A percentile compares a stretch with the other conserved stretches of the same genome.
Conservation (phyloP, 495 filamentous ascomycete species). For the Darksidea phi region DNA sequence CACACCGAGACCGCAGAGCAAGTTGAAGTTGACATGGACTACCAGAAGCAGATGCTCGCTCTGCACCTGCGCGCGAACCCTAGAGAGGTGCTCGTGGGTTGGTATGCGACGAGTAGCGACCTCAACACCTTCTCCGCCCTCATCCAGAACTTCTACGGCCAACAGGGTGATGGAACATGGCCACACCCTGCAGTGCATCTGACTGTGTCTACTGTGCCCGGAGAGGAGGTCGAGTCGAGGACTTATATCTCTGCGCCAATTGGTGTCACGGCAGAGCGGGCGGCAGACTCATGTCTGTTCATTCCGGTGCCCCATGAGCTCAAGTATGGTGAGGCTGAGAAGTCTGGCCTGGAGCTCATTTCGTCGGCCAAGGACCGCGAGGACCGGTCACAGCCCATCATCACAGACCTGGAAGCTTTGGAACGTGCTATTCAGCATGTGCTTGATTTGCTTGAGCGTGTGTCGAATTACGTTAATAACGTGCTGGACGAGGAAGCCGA, state of each 20-base stretch:
- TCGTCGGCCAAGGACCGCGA: conserved; percentile 76
- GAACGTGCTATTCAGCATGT: conserved; percentile 82
- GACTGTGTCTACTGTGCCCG: conserved; percentile 84
- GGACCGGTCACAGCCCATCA: conserved; percentile 65
- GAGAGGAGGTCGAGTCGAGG: conserved; percentile 76
- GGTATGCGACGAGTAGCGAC: conserved; percentile 95
- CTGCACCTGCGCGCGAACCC: conserved; percentile 92
- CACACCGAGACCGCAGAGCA: conserved; percentile 98
- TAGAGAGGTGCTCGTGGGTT: conserved; percentile 89
- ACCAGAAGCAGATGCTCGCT: conserved; percentile 97
- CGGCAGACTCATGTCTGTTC: conserved; percentile 91
- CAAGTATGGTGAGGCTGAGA: conserved; percentile 86
- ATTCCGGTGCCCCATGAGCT: conserved; percentile 93
- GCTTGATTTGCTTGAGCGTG: conserved; percentile 81
- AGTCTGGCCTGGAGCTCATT: conserved; percentile 84
- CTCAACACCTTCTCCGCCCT: conserved; percentile 97
- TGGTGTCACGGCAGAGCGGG: conserved; percentile 89
- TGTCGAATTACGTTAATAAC: conserved; percentile 81
- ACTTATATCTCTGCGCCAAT: conserved; percentile 94
- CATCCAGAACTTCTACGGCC: conserved; percentile 99
- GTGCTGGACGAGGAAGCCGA: conserved; percentile 68
- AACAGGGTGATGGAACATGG: conserved; percentile 92
- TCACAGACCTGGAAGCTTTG: conserved; percentile 83
- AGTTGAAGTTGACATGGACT: conserved; percentile 99
- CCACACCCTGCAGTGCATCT: conserved; percentile 95